Base-by-base conservation (phyloP, 2,329 filamentous ascomycete genomes). In the Aspergillus pseudotamarii region DNA sequence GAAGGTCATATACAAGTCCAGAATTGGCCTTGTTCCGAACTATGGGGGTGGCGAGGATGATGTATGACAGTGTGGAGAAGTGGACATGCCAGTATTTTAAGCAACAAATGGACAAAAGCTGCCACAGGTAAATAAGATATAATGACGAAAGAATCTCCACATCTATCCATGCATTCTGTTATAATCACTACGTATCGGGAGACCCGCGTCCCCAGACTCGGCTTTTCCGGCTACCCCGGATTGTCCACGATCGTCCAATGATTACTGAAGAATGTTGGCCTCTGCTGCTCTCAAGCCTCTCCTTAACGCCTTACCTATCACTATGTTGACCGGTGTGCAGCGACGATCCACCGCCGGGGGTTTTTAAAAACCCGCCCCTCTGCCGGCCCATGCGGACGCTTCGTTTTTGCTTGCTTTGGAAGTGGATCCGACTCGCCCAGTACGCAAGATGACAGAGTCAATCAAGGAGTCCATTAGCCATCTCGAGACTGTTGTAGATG, bases 401-500 rank as follows among this genome's bases (percentile, higher is more conserved):
- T 28, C 6, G 10, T 53, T 19, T 32, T n/a, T 19, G 30, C 16
- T 34, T 53, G 30, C 34, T 5, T 9, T 21, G 26, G 16, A 53
- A 16, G 19, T 53, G 23, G 23, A 30, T 9, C 28, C 16, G 19
- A 53, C n/a, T 12, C 28, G 3, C 30, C 9, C n/a, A 10, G 6
- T 0, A 53, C 11, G 0, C 50, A 53, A n/a, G 1, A 53, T 53
- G 50, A 11, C 50, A 14, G 50, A 53, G 2, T 53, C 50, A 21
- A 53, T 53, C 50, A 60, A 60, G 38, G 48, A 51, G 8, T 54
- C 46, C 19, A 21, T 41, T 3, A 59, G 26, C n/a, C 62, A 64
- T 38, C 38, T 58, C 26, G 59, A 64, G 21, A 55, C 36, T 6
- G 57, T 54, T 14, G 45, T 45, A 4, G 59, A 64, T 46, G 63